These are phyloP conservation scores for Gardenia jasminoides DNA, from an alignment of 257 asterid species.

Conservation along the genomic window DNA sequence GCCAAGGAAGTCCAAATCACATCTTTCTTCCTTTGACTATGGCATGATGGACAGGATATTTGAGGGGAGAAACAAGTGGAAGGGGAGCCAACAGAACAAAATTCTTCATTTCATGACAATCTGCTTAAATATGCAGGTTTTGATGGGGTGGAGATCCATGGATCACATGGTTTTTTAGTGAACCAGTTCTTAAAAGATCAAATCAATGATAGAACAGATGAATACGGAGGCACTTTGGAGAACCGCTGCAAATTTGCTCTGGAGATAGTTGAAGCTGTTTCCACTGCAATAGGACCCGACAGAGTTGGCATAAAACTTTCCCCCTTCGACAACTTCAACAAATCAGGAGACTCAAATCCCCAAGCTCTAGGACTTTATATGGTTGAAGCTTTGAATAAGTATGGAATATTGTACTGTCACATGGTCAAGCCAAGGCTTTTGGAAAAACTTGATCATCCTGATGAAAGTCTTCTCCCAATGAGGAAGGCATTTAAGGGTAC, in stretches of 20 bases:
- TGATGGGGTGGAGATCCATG: conserved; percentile 79
- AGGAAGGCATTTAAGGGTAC: conserved; percentile 60
- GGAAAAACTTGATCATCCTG: conserved; percentile 28
- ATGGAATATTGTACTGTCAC: conserved; percentile 55
- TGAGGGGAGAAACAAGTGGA: no score
- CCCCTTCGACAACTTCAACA: conserved; percentile 45
- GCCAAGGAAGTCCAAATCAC: no score
- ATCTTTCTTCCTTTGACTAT: no score
- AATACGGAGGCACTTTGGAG: conserved; percentile 64
- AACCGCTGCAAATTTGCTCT: conserved; percentile 66
- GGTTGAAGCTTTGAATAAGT: conserved; percentile 46
- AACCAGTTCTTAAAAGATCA: conserved; percentile 74
- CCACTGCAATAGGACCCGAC: conserved; percentile 44
- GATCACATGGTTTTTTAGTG: conserved; percentile 63
- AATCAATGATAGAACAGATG: conserved; percentile 61
- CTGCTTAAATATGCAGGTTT: conserved; percentile 38
- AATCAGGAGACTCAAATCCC: no score
- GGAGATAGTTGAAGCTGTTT: conserved; percentile 50
- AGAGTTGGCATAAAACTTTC: conserved; percentile 72
- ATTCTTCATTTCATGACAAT: not conserved
- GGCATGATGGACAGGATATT: no score
- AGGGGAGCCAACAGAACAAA: no score
- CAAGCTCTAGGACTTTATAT: no score
- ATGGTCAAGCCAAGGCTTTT: conserved; percentile 59
- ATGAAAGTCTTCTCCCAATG: conserved; percentile 46